These are phyloP conservation scores for Crassisporium funariophilum DNA, from an alignment of 768 basidiomycete genomes.

Conservation along the genomic window DNA sequence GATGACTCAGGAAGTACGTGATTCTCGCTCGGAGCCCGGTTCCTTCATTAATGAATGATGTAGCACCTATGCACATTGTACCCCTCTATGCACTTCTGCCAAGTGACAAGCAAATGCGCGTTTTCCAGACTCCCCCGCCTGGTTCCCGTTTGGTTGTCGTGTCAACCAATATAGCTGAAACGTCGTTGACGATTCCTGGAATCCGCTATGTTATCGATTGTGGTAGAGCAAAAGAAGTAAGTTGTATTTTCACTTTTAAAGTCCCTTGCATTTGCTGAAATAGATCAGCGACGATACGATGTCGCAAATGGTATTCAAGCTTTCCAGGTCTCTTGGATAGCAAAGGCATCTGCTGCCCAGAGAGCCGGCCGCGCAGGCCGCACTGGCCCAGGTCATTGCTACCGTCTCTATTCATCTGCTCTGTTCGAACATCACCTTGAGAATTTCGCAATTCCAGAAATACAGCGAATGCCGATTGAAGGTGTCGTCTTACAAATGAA, in stretches of 20 bases:
- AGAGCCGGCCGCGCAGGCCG: slow-evolving; percentile 96
- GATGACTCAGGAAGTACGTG: slow-evolving; percentile 69
- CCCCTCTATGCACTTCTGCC: slow-evolving; percentile 92
- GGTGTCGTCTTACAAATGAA: slow-evolving; percentile 99
- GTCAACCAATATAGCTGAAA: slow-evolving; percentile 96
- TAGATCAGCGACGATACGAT: slow-evolving; percentile 78
- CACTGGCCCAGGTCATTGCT: slow-evolving; percentile 97
- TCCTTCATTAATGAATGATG: slow-evolving; percentile 1
- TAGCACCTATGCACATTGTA: slow-evolving; percentile 92
- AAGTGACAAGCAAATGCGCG: slow-evolving; percentile 93
- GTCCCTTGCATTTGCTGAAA: background rate
- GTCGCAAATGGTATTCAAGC: slow-evolving; percentile 80
- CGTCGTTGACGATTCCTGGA: slow-evolving; percentile 94
- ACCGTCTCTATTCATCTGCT: slow-evolving; percentile 94
- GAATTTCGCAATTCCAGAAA: slow-evolving; percentile 86
- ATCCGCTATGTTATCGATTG: slow-evolving; percentile 98
- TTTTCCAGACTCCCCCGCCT: slow-evolving; percentile 83
- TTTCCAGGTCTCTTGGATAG: slow-evolving; percentile 91
- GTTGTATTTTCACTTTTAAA: slow-evolving; percentile 10
- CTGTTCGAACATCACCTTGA: slow-evolving; percentile 93
- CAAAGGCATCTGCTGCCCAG: slow-evolving; percentile 93
- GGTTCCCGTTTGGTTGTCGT: slow-evolving; percentile 89
- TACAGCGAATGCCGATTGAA: slow-evolving; percentile 94
- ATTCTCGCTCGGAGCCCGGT: slow-evolving; percentile 3
- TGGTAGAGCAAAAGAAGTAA: slow-evolving; percentile 91